Evolutionary conservation across 2,329 filamentous ascomycete genomes (phyloP).

Genomic region (Aspergillus floridensis): DNA sequence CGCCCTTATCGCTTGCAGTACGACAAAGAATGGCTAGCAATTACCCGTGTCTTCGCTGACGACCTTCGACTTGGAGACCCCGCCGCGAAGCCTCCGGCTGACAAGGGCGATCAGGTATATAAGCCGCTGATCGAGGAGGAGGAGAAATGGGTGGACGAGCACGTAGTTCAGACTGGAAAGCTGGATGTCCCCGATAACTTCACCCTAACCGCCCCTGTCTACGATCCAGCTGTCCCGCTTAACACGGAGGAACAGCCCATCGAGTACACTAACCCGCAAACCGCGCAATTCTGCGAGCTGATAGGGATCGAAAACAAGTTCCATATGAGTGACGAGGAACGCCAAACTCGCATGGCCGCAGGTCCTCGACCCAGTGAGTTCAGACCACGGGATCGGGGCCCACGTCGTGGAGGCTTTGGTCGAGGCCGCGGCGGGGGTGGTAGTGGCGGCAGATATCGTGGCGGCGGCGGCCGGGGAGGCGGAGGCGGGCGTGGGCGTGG

Average conservation of each 20-base stretch:
- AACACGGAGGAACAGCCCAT: slow-evolving; percentile 62
- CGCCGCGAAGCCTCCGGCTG: slow-evolving; percentile 51
- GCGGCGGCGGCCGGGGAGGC: slow-evolving; percentile 14
- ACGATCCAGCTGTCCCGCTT: slow-evolving; percentile 58
- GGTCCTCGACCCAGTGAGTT: slow-evolving; percentile 52
- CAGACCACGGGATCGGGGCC: slow-evolving; percentile 12
- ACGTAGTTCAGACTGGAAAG: slow-evolving; percentile 63
- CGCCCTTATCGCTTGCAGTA: slow-evolving; percentile 67
- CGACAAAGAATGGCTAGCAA: slow-evolving; percentile 93
- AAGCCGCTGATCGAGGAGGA: slow-evolving; percentile 65
- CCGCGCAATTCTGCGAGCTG: slow-evolving; percentile 73
- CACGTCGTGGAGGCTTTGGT: slow-evolving; percentile 20
- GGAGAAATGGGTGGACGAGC: slow-evolving; percentile 74
- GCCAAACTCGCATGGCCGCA: slow-evolving; percentile 54
- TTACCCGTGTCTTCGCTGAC: slow-evolving; percentile 75
- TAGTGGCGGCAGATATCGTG: slow-evolving; percentile 22
- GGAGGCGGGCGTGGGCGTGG: not conserved
- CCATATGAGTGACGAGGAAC: slow-evolving; percentile 70
- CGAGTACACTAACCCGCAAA: slow-evolving; percentile 88
- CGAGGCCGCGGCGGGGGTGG: slow-evolving; percentile 19
- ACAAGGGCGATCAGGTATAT: slow-evolving; percentile 70
- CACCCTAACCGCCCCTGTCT: slow-evolving; percentile 68
- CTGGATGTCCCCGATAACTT: slow-evolving; percentile 78
- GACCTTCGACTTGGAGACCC: slow-evolving; percentile 64
- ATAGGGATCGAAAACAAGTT: slow-evolving; percentile 75